Percentiles rank a stretch among this genome's conserved stretches.
phyloP scores from a whole-genome alignment of 2,329 filamentous ascomycete species.

The Fusarium nanum region DNA sequence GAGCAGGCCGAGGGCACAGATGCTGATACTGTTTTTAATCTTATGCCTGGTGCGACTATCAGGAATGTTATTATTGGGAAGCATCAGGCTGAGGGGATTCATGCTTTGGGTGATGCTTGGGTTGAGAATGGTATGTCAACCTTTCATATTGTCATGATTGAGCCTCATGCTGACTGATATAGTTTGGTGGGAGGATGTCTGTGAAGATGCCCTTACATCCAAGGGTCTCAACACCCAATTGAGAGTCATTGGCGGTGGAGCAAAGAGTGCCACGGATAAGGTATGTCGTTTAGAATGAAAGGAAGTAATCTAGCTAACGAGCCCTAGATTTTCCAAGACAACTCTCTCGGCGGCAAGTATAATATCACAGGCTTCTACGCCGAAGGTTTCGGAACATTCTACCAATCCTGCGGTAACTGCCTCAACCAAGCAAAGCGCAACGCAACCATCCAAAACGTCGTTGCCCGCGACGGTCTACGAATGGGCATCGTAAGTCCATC shows the following conservation, averaged over 20 bases:
- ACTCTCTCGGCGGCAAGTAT: conserved; percentile 48
- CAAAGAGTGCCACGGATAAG: conserved; percentile 47
- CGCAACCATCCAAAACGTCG: conserved; percentile 47
- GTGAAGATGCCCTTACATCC: conserved; percentile 46
- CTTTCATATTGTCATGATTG: too few species aligned
- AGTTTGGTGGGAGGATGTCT: conserved; percentile 51
- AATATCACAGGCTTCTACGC: conserved; percentile 50
- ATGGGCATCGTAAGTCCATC: conserved; percentile 42
- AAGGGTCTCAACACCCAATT: conserved; percentile 48
- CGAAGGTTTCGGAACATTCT: conserved; percentile 46
- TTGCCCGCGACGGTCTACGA: conserved; percentile 40
- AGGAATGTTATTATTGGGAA: conserved; percentile 55
- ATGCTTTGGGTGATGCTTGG: conserved; percentile 48
- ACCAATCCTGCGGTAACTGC: conserved; percentile 48
- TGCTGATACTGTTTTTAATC: conserved; percentile 55
- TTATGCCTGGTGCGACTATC: conserved; percentile 52
- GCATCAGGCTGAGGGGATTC: conserved; percentile 51
- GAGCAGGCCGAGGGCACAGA: conserved; percentile 58
- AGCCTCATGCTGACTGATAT: not conserved
- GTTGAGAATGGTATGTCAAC: conserved; percentile 44
- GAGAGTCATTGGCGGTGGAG: conserved; percentile 47
- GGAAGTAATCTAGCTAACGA: too few species aligned
- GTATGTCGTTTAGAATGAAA: too few species aligned
- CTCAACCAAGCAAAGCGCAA: conserved; percentile 46
- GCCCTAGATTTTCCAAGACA: conserved; percentile 47